phyloP scores from a whole-genome alignment of 768 basidiomycete genomes.

The Clitopilus passeckerianus region DNA sequence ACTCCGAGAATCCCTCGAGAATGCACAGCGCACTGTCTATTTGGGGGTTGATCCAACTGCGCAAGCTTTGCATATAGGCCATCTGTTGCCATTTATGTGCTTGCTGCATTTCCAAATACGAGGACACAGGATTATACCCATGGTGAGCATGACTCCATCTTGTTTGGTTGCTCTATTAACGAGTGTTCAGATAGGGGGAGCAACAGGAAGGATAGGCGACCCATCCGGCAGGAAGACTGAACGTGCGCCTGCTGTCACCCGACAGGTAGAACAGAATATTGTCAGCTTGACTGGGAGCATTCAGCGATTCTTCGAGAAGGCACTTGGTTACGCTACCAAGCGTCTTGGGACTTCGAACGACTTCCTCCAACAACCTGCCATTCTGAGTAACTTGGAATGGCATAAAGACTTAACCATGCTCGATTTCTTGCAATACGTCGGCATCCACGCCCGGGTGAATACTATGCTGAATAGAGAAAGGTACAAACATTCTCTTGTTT shows the following conservation, averaged over 20 bases:
- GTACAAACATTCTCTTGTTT: slow-evolving; percentile 32
- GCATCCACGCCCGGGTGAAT: slow-evolving; percentile 77
- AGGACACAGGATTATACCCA: slow-evolving; percentile 80
- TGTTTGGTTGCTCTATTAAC: neutral
- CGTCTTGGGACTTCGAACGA: slow-evolving; percentile 20
- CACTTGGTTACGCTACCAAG: slow-evolving; percentile 50
- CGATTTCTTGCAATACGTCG: slow-evolving; percentile 80
- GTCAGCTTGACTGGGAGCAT: slow-evolving; percentile 57
- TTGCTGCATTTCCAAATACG: slow-evolving; percentile 82
- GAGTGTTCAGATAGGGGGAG: slow-evolving; percentile 78
- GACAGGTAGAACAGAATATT: slow-evolving; percentile 65
- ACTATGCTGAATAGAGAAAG: slow-evolving; percentile 90
- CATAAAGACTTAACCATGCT: slow-evolving; percentile 66
- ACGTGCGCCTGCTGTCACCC: slow-evolving; percentile 59
- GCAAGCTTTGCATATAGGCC: slow-evolving; percentile 85
- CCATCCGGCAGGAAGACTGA: slow-evolving; percentile 88
- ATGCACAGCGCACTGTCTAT: slow-evolving; percentile 58
- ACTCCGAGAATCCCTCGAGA: slow-evolving; percentile 30
- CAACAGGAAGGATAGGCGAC: slow-evolving; percentile 95
- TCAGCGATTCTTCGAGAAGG: slow-evolving; percentile 66
- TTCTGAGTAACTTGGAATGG: slow-evolving; percentile 67
- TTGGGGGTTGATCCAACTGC: slow-evolving; percentile 94
- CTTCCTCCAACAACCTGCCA: slow-evolving; percentile 15
- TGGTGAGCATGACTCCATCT: slow-evolving; percentile 53
- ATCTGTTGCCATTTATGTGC: slow-evolving; percentile 83